These are phyloP conservation scores for Pyrenopolyporus hunteri DNA, from an alignment of 495 filamentous ascomycete species.

Conservation along the genomic window DNA sequence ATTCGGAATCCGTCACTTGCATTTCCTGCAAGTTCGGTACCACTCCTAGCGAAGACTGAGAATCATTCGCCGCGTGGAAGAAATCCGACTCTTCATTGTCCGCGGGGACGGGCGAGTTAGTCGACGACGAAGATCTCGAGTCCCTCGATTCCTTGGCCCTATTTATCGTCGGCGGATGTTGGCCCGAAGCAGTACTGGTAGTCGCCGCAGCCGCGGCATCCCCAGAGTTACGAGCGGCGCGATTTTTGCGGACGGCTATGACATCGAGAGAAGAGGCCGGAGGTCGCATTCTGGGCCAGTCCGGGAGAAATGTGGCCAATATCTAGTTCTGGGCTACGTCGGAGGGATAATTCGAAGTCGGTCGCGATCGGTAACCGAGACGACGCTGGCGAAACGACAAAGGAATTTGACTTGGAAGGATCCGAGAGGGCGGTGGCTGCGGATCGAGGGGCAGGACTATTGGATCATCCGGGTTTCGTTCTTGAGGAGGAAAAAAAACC, in stretches of 20 bases:
- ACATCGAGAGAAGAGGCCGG: conserved; percentile 52
- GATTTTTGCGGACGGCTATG: conserved; percentile 46
- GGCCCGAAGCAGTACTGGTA: conserved; percentile 1
- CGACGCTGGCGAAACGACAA: not conserved
- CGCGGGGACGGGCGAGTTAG: conserved; percentile 81
- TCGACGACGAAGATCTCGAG: conserved; percentile 68
- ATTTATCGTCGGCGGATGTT: conserved; percentile 6
- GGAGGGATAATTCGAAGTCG: not conserved
- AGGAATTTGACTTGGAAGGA: not conserved
- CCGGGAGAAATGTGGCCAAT: not conserved
- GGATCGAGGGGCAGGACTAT: conserved; percentile 1
- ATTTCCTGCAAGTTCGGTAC: conserved; percentile 74
- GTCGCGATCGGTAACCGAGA: not conserved
- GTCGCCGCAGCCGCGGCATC: not conserved
- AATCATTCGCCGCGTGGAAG: conserved; percentile 85
- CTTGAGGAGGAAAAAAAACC: not conserved
- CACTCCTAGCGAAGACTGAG: conserved; percentile 84
- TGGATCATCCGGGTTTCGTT: conserved; percentile 2
- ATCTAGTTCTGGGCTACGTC: not conserved
- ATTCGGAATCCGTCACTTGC: conserved; percentile 63
- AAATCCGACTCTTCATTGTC: conserved; percentile 90
- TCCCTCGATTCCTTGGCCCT: conserved; percentile 33
- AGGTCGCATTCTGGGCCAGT: conserved; percentile 33
- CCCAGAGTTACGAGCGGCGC: conserved; percentile 10
- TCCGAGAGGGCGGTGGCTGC: not conserved